Evolutionary conservation across 2,329 filamentous ascomycete species (phyloP), one percentile per base, ranked within the genome.

Genomic region (Graphiopsis chlorocephala): DNA sequence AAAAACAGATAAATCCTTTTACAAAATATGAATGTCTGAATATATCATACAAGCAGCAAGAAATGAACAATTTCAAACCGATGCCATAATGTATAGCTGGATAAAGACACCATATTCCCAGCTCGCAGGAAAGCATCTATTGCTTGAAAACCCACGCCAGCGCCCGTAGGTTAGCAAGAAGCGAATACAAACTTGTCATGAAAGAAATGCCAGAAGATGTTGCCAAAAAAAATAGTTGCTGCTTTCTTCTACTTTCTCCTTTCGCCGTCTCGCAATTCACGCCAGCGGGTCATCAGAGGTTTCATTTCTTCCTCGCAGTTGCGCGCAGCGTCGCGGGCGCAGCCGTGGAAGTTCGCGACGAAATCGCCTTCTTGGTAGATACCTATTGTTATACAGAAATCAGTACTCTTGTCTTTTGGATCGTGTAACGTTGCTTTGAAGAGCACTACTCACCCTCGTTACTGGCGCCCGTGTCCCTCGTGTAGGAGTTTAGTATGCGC

Each of bases 361-460:
- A 98, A 88, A 74, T 98, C 93, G 33, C 93, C 94, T 10, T 93
- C 87, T 73, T 89, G 86, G 77, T 93, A 98, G 56, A 85, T 64
- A 25, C 72, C 74, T 75, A 50, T 14, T 28, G 60, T 65, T 82
- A 77, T 25, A 28, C 14, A 23, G 23, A 5, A n/a, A 23, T 28
- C 25, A 33, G 25, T 33, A 20, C n/a, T 79, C n/a, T n/a, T n/a
- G n/a, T n/a, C n/a, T n/a, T n/a, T n/a, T n/a, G n/a, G n/a, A n/a
- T n/a, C n/a, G n/a, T n/a, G n/a, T n/a, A n/a, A n/a, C n/a, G n/a
- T 7, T 10, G 12, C 10, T 7, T n/a, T 17, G 8, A 10, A 12
- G 12, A 26, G 14, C 3, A n/a, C 1, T 12, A 63, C 70, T 66
- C 64, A 72, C 71, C 71, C 33, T 72, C 68, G 5, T 63, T 71